Base-by-base conservation (phyloP, 441 rosid species). In the Kokia cookei region DNA sequence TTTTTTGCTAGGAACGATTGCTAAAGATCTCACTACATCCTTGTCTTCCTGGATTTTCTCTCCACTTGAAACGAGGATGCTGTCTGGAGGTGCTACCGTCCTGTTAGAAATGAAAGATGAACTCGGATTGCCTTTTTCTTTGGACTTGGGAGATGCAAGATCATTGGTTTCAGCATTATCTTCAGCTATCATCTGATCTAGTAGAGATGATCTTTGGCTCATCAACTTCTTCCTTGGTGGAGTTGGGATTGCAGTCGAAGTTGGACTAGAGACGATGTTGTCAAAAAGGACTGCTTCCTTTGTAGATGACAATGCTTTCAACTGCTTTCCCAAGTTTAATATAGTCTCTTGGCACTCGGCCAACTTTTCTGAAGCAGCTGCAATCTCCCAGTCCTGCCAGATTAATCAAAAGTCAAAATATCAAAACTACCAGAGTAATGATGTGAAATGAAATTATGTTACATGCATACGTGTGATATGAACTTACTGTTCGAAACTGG, bases 331-430 rank as follows among this genome's bases (percentile, higher is more conserved):
- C 1, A 96, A 82, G 83, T 88, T 85, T 66, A 89, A 79, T 63
- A 96, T 96, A 10, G 97, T 91, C 72, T 92, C 98, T 80, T 92
- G 98, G 83, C 97, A 96, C 82, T 96, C 97, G 0, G 97, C 98
- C 77, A 96, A 79, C 85, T 92, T 96, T 63, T 88, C 90, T 48
- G 99, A 91, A 80, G 98, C 99, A 69, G 94, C 90, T 53, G 91
- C 82, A 80, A 92, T 90, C 86, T 91, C 98, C 89, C 86, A 75
- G 27, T 88, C 91, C 98, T 96, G 88, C 73, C 73, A 77, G 43
- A 71, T 70, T 53, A 37, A 76, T 69, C 72, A 64, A 66, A 60
- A 60, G 14, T 29, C 45, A 19, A 73, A 26, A 50, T 62, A 29
- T 26, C 43, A 68, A 61, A 45, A 51, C 62, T 45, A 12, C 17